Conservation (phyloP, 1,284 basidiomycete species). For the Vanrija humicola region DNA sequence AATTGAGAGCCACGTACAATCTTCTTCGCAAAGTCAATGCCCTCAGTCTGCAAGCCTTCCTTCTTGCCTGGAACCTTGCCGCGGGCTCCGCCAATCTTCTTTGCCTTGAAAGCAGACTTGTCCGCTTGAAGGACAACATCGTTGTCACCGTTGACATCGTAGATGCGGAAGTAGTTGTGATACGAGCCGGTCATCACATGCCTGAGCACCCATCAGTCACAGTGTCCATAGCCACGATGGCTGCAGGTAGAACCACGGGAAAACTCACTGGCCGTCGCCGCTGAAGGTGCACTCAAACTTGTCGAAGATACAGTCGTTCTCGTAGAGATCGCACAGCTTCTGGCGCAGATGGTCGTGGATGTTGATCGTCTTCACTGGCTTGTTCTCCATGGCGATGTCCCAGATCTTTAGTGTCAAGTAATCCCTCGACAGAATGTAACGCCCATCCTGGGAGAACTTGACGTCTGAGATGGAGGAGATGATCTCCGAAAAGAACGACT, state of each 20-base stretch:
- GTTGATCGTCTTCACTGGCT: conserved; percentile 94
- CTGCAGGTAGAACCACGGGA: not conserved
- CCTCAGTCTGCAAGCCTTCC: conserved; percentile 83
- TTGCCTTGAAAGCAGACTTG: conserved; percentile 99
- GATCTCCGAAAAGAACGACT: conserved; percentile 99
- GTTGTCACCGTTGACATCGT: conserved; percentile 82
- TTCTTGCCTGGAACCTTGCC: conserved; percentile 71
- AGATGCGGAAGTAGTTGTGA: conserved; percentile 99
- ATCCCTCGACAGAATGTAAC: conserved; percentile 94
- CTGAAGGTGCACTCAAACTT: conserved; percentile 98
- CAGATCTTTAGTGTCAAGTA: conserved; percentile 98
- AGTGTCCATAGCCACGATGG: not conserved
- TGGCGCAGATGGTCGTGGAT: conserved; percentile 97
- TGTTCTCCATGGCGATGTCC: conserved; percentile 99
- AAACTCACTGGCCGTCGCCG: conserved; percentile 74
- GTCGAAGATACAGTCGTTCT: conserved; percentile 99
- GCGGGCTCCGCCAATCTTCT: conserved; percentile 85
- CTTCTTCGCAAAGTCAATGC: conserved; percentile 98
- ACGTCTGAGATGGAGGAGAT: conserved; percentile 99
- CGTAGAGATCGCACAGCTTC: conserved; percentile 97
- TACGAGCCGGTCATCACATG: conserved; percentile 96
- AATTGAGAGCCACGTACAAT: conserved; percentile 55
- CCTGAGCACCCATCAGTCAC: conserved; percentile 51
- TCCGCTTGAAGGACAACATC: conserved; percentile 97
- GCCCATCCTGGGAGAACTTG: conserved; percentile 95